phyloP scores from a whole-genome alignment of 345 rosid species.

The Zanthoxylum bungeanum region DNA sequence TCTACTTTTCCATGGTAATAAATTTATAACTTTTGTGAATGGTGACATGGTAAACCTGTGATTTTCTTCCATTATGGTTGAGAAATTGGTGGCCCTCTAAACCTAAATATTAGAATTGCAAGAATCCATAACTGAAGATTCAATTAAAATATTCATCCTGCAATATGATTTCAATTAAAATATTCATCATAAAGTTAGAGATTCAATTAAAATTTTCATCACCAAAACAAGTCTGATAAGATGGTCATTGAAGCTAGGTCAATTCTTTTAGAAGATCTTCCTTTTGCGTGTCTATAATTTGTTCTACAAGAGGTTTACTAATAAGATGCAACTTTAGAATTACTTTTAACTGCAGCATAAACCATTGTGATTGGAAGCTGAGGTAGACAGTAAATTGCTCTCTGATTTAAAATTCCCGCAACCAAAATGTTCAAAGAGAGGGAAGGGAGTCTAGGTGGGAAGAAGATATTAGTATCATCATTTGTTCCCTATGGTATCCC shows the following conservation, averaged over 20 bases:
- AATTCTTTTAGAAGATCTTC: background rate
- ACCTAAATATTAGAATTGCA: background rate
- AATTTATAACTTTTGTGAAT: slow-evolving; percentile 14
- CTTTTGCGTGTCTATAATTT: background rate
- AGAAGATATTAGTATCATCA: background rate
- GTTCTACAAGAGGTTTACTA: background rate
- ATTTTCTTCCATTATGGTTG: background rate
- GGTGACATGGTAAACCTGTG: background rate
- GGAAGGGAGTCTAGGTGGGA: background rate
- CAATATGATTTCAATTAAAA: no score
- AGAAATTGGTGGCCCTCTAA: background rate
- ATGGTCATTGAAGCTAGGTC: slow-evolving; percentile 5
- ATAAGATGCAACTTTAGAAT: background rate
- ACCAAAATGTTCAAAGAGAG: background rate
- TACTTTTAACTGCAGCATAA: background rate
- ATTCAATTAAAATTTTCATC: no score
- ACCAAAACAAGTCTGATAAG: no score
- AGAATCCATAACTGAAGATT: background rate
- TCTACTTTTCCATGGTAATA: slow-evolving; percentile 2
- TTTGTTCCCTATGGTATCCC: background rate
- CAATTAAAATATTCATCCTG: background rate
- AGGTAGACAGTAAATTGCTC: background rate
- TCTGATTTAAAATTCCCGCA: background rate
- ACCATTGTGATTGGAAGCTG: background rate
- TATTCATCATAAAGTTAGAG: no score